Percentiles rank a stretch among this genome's conserved stretches.
These are phyloP conservation scores for Candida wancherniae DNA, from an alignment of 805 yeast species.

Conservation along the genomic window DNA sequence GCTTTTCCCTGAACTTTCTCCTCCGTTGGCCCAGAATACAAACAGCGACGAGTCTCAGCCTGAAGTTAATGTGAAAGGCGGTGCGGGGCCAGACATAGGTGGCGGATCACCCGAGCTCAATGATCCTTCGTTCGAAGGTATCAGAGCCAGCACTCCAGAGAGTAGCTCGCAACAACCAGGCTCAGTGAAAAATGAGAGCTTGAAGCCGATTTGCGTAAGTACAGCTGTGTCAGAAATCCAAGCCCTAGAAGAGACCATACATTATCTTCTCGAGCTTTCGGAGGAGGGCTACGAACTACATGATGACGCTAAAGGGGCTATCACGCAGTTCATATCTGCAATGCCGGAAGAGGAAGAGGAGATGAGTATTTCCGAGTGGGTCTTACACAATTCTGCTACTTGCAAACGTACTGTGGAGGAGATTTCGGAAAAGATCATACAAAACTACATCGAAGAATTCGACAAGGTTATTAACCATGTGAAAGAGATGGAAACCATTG, in stretches of 20 bases:
- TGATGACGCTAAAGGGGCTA: slow-evolving; percentile 62
- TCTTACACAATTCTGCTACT: slow-evolving; percentile 48
- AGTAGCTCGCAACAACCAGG: no score
- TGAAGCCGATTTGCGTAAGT: no score
- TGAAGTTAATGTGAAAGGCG: no score
- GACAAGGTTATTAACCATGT: slow-evolving; percentile 45
- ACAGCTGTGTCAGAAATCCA: slow-evolving; percentile 8
- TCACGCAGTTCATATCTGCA: slow-evolving; percentile 58
- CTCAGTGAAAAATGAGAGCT: no score
- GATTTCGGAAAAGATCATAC: slow-evolving; percentile 45
- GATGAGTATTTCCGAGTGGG: slow-evolving; percentile 72
- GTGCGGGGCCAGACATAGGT: no score
- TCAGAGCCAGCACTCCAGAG: no score
- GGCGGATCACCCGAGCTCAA: no score
- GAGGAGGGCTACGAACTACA: slow-evolving; percentile 39
- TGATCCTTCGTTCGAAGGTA: no score
- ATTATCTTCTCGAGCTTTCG: slow-evolving; percentile 29
- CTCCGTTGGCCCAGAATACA: no score
- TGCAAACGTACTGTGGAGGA: slow-evolving; percentile 46
- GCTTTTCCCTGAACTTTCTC: no score
- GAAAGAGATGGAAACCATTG: slow-evolving; percentile 23
- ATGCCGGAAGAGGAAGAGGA: slow-evolving; percentile 67
- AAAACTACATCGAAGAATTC: slow-evolving; percentile 45
- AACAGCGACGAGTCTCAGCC: no score
- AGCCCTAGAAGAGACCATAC: slow-evolving; percentile 32